Conservation (phyloP, 2,329 filamentous ascomycete species). For the Pseudonectria buxi region DNA sequence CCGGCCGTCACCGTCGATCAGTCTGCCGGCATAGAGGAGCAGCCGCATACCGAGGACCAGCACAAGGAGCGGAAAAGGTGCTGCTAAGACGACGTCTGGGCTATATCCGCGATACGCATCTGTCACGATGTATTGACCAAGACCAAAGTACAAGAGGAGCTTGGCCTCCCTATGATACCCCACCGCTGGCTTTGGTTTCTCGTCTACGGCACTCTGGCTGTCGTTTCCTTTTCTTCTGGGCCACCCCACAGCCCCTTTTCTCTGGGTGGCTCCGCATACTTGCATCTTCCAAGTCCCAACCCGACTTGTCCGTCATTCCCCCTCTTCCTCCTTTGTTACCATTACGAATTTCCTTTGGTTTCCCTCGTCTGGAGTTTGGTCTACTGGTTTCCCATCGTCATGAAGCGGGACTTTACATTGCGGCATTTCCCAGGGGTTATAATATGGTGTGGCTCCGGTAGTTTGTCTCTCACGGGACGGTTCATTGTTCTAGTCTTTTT, state of each 20-base stretch:
- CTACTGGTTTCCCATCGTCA: slow-evolving; percentile 9
- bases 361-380: slow-evolving; percentile 14
- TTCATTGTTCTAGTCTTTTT: slow-evolving; percentile 1
- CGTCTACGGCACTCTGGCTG: too few species aligned
- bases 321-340: slow-evolving; percentile 4
- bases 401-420: slow-evolving; percentile 10
- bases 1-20: slow-evolving; percentile 44
- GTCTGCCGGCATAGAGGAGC: slow-evolving; percentile 24
- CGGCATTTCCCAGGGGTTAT: slow-evolving; percentile 16
- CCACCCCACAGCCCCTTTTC: too few species aligned
- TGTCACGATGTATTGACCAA: too few species aligned
- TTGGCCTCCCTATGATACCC: too few species aligned
- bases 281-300: too few species aligned
- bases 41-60: slow-evolving; percentile 15
- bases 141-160: not conserved
- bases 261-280: too few species aligned
- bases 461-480: slow-evolving; percentile 13
- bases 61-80: slow-evolving; percentile 23
- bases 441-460: slow-evolving; percentile 9
- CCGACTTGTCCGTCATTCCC: not conserved
- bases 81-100: slow-evolving; percentile 17
- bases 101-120: too few species aligned
- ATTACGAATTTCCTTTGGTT: slow-evolving; percentile 3
- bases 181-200: too few species aligned
- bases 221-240: too few species aligned